Evolutionary conservation across 495 filamentous ascomycete species (phyloP).

Genomic region (Daldinia vernicosa): DNA sequence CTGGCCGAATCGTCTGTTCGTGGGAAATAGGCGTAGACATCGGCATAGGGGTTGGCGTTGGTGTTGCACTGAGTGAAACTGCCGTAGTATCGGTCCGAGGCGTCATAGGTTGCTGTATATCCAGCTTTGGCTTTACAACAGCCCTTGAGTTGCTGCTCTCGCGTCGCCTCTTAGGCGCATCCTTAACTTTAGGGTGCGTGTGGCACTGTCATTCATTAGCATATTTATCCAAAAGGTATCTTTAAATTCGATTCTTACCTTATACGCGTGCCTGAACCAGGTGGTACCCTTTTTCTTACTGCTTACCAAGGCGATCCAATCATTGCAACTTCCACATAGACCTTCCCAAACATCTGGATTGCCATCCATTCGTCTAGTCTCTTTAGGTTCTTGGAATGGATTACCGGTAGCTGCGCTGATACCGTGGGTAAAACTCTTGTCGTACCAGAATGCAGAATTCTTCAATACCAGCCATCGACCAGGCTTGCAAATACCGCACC

Average conservation of each 20-base stretch:
- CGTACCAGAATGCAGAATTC: constrained; percentile 88
- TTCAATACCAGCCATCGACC: constrained; percentile 84
- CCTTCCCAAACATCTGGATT: constrained; percentile 85
- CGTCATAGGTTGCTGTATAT: constrained; percentile 48
- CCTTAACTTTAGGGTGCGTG: constrained; percentile 77
- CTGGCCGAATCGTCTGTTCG: constrained; percentile 40
- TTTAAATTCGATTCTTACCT: constrained; percentile 59
- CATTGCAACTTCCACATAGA: constrained; percentile 76
- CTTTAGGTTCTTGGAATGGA: constrained; percentile 75
- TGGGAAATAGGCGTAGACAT: constrained; percentile 31
- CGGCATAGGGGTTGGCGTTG: constrained; percentile 52
- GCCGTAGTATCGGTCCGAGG: constrained; percentile 55
- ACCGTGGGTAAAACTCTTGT: constrained; percentile 83
- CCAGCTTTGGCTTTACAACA: constrained; percentile 51
- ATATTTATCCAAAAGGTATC: not conserved
- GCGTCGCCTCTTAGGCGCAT: constrained; percentile 73
- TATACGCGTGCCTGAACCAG: constrained; percentile 86
- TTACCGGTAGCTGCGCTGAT: constrained; percentile 80
- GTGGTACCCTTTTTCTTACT: constrained; percentile 88
- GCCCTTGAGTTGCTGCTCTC: constrained; percentile 65
- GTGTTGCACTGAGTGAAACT: constrained; percentile 48
- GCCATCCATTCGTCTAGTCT: constrained; percentile 77
- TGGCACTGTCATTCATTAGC: constrained; percentile 65
- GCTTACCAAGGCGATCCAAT: constrained; percentile 81
- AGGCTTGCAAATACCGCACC: constrained; percentile 85